These are phyloP conservation scores for Phytophthora pini DNA, from an alignment of 352 stramenopile species.

Conservation along the genomic window DNA sequence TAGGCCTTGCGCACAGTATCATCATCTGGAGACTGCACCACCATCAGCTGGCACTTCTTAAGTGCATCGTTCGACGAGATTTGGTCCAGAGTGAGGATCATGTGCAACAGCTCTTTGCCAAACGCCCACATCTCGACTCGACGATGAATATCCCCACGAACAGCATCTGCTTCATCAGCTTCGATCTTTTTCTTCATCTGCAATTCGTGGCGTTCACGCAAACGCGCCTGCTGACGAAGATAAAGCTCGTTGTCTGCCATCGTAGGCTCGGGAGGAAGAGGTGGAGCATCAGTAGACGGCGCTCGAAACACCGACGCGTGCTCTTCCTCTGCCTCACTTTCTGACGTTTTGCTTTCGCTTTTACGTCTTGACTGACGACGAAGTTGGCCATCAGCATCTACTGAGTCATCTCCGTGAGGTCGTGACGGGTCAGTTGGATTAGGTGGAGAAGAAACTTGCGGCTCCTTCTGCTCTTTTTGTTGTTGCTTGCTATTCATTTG, in stretches of 20 bases:
- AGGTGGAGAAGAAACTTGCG: conserved; percentile 10
- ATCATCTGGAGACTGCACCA: conserved; percentile 81
- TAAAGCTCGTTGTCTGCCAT: conserved; percentile 81
- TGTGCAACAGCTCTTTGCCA: conserved; percentile 81
- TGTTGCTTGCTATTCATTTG: conserved; percentile 81
- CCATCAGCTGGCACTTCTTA: conserved; percentile 76
- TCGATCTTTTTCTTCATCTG: conserved; percentile 85
- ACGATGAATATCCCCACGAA: conserved; percentile 79
- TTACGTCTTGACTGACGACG: conserved; percentile 43
- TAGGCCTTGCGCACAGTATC: conserved; percentile 87
- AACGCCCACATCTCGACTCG: conserved; percentile 86
- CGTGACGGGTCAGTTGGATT: conserved; percentile 32
- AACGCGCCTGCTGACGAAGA: conserved; percentile 78
- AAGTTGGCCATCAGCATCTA: conserved; percentile 38
- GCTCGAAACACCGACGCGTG: conserved; percentile 10
- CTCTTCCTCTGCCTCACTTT: conserved; percentile 59
- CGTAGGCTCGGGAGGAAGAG: conserved; percentile 74
- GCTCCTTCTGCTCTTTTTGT: conserved; percentile 51
- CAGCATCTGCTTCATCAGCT: conserved; percentile 78
- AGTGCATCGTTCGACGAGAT: conserved; percentile 78
- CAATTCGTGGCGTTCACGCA: conserved; percentile 82
- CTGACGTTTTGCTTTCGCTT: conserved; percentile 64
- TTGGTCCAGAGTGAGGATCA: conserved; percentile 88
- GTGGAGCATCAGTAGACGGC: conserved; percentile 42
- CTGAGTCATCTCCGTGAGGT: conserved; percentile 36